Evolutionary conservation across 2,329 filamentous ascomycete genomes (phyloP).

Genomic region (Tolypocladium pustulatum): DNA sequence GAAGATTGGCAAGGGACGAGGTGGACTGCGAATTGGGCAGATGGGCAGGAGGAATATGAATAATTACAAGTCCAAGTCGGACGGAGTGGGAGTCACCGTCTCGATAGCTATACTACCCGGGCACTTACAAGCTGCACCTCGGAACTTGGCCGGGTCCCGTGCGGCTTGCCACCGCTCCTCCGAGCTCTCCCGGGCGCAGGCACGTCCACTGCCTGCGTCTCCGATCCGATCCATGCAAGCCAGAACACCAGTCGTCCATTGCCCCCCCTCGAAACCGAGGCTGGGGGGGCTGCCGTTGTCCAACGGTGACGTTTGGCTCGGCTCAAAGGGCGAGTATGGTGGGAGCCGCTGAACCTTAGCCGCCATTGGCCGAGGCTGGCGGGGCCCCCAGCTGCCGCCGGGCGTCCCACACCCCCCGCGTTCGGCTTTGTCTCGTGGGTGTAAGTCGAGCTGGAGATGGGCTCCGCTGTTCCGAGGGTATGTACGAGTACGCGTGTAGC

Average conservation of each 20-base stretch:
- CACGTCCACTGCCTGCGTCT: neutral
- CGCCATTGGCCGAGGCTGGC: constrained; percentile 32
- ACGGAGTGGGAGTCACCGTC: neutral
- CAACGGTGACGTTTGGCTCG: constrained; percentile 1
- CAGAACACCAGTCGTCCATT: neutral
- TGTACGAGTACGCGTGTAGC: neutral
- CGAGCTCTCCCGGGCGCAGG: neutral
- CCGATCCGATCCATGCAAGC: neutral
- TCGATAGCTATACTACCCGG: neutral
- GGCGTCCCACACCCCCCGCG: neutral
- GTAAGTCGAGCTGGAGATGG: neutral
- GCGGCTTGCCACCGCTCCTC: neutral
- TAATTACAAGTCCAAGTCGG: neutral
- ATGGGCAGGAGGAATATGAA: neutral
- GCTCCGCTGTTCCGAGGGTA: neutral
- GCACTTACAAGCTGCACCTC: neutral
- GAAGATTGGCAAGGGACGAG: neutral
- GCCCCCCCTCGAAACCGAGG: neutral
- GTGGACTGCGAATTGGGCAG: neutral
- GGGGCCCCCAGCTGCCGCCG: neutral
- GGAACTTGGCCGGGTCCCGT: neutral
- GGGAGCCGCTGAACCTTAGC: constrained; percentile 10
- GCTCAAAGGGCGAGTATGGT: constrained; percentile 5
- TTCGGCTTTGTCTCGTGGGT: neutral
- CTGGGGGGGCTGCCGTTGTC: neutral